A percentile compares a stretch with the other conserved stretches of the same genome.
These are phyloP conservation scores for Trichosporon sp. DNA, from an alignment of 1,284 basidiomycete genomes.

Conservation along the genomic window DNA sequence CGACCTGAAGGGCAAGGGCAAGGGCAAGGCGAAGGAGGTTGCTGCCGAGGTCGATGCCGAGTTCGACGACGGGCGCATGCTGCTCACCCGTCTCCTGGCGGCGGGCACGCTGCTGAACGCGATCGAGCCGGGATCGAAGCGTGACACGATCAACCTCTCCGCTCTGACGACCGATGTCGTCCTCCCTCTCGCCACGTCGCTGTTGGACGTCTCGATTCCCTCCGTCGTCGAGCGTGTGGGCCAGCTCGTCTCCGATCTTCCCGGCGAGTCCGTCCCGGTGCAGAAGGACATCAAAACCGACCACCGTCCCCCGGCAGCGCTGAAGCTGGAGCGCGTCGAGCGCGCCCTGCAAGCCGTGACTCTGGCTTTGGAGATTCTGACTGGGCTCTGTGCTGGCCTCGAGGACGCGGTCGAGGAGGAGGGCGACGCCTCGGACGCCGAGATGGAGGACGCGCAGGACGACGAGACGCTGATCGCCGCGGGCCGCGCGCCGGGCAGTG, in stretches of 20 bases:
- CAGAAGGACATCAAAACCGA: slow-evolving; percentile 58
- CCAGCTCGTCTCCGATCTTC: slow-evolving; percentile 63
- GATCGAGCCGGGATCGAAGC: slow-evolving; percentile 64
- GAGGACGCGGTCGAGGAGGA: slow-evolving; percentile 65
- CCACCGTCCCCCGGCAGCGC: slow-evolving; percentile 68
- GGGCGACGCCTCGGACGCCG: slow-evolving; percentile 47
- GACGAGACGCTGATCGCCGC: slow-evolving; percentile 55
- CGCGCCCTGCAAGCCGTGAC: slow-evolving; percentile 70
- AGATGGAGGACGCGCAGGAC: slow-evolving; percentile 54
- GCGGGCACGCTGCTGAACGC: slow-evolving; percentile 79
- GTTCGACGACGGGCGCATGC: slow-evolving; percentile 46
- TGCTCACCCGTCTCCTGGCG: slow-evolving; percentile 68
- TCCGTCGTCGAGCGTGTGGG: slow-evolving; percentile 63
- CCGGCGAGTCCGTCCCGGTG: slow-evolving; percentile 35
- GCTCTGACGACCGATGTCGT: slow-evolving; percentile 64
- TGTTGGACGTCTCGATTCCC: slow-evolving; percentile 67
- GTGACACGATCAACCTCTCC: slow-evolving; percentile 62
- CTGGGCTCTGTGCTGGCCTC: slow-evolving; percentile 80
- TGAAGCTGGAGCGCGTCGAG: slow-evolving; percentile 75
- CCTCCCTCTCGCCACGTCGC: slow-evolving; percentile 70
- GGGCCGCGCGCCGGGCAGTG: slow-evolving; percentile 50
- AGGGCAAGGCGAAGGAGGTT: slow-evolving; percentile 37
- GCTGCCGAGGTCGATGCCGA: slow-evolving; percentile 40
- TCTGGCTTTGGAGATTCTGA: slow-evolving; percentile 80
- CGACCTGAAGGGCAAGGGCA: slow-evolving; percentile 58